These are phyloP conservation scores for Thermoascus crustaceus DNA, from an alignment of 2,329 filamentous ascomycete species.

Conservation along the genomic window DNA sequence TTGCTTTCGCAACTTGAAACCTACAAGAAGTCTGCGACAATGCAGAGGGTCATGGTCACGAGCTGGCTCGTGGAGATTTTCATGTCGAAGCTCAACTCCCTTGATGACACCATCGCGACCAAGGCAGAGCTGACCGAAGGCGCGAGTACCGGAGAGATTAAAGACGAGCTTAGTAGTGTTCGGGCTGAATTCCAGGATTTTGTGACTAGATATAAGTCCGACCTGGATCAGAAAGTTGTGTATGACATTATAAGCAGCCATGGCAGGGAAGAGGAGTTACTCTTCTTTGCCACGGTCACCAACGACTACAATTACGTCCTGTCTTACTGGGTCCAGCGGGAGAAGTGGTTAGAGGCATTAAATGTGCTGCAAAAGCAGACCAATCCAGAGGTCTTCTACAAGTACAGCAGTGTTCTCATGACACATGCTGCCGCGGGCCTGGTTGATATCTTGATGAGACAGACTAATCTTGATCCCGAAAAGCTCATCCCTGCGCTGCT, in stretches of 20 bases:
- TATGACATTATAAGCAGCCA: slow-evolving; percentile 97
- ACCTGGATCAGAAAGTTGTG: slow-evolving; percentile 82
- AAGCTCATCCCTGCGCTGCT: slow-evolving; percentile 88
- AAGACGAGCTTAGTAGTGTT: slow-evolving; percentile 61
- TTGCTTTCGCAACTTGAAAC: slow-evolving; percentile 72
- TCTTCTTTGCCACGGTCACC: slow-evolving; percentile 81
- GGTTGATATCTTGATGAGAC: slow-evolving; percentile 93
- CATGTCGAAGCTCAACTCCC: slow-evolving; percentile 90
- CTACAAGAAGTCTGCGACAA: slow-evolving; percentile 72
- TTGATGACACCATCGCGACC: slow-evolving; percentile 90
- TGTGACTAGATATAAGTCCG: slow-evolving; percentile 70
- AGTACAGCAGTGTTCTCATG: slow-evolving; percentile 96
- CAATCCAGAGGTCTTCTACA: slow-evolving; percentile 87
- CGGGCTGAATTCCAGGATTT: slow-evolving; percentile 83
- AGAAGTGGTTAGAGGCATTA: slow-evolving; percentile 82
- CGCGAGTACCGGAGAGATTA: slow-evolving; percentile 57
- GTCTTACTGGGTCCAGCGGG: slow-evolving; percentile 93
- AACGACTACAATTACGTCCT: slow-evolving; percentile 93
- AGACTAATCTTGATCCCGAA: slow-evolving; percentile 73
- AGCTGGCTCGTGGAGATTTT: slow-evolving; percentile 94
- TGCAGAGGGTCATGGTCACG: slow-evolving; percentile 93
- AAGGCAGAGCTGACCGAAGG: slow-evolving; percentile 72
- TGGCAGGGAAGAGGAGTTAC: slow-evolving; percentile 81
- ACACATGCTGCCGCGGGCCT: slow-evolving; percentile 74
- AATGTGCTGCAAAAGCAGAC: slow-evolving; percentile 88